Conservation (phyloP, 140 eudicot genomes). For the Ambrosia hybrid region DNA sequence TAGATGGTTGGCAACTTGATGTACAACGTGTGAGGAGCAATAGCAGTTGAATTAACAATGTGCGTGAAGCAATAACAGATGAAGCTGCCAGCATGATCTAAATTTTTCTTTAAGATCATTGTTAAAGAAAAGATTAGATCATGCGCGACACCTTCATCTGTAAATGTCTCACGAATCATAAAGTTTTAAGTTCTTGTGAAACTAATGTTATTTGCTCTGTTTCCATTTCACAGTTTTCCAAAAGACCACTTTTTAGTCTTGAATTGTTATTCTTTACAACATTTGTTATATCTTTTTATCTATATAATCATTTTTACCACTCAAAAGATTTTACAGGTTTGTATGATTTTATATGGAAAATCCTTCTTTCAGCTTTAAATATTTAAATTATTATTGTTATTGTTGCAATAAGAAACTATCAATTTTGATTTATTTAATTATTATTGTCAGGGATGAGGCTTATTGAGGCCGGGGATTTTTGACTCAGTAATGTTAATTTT, state of each 20-base stretch:
- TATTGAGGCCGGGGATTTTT: too few species aligned
- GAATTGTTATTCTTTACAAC: neutral
- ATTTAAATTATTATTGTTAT: too few species aligned
- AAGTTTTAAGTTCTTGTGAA: too few species aligned
- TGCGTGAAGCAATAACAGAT: constrained; percentile 52
- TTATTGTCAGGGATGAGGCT: too few species aligned
- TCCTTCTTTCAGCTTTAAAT: too few species aligned
- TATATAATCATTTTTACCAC: neutral
- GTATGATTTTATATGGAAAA: neutral
- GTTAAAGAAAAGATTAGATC: constrained; percentile 24
- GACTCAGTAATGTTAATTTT: too few species aligned
- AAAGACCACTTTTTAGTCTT: neutral
- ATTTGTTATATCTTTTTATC: neutral
- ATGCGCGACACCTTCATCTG: constrained; percentile 30
- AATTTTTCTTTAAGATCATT: constrained; percentile 25
- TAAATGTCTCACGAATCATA: constrained; percentile 13
- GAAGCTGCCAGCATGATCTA: constrained; percentile 97
- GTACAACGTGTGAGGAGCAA: constrained; percentile 34
- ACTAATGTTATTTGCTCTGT: neutral
- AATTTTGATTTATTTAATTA: too few species aligned
- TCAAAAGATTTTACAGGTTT: neutral
- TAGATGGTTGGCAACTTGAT: neutral
- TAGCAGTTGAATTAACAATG: constrained; percentile 32
- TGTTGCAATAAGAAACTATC: too few species aligned
- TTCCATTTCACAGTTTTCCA: neutral